These are phyloP conservation scores for Usnea hakonensis DNA, from an alignment of 495 filamentous ascomycete genomes.

Conservation along the genomic window DNA sequence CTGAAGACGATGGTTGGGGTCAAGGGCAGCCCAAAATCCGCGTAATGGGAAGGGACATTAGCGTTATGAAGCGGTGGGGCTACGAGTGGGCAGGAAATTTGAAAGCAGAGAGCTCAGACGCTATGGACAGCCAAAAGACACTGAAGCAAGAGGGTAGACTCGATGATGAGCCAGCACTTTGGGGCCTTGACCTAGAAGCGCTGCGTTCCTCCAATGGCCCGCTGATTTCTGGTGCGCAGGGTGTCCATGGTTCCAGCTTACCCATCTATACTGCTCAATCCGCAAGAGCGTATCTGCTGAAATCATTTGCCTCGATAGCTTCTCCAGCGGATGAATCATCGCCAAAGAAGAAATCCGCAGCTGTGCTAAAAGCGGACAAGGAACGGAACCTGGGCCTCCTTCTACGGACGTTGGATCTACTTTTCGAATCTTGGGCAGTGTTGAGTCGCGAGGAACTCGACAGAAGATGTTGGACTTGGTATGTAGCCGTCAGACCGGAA, in stretches of 20 bases:
- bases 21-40: slow-evolving; percentile 63
- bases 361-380: slow-evolving; percentile 45
- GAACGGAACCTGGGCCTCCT: slow-evolving; percentile 59
- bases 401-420: slow-evolving; percentile 56
- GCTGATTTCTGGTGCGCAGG: slow-evolving; percentile 12
- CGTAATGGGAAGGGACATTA: slow-evolving; percentile 64
- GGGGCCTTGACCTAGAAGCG: slow-evolving; percentile 72
- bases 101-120: slow-evolving; percentile 12
- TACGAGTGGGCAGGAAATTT: slow-evolving; percentile 48
- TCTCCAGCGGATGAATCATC: not conserved
- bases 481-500: slow-evolving; percentile 62
- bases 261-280: slow-evolving; percentile 62
- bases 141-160: slow-evolving; percentile 21
- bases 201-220: slow-evolving; percentile 36
- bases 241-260: slow-evolving; percentile 31
- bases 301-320: slow-evolving; percentile 28
- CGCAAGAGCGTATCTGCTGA: slow-evolving; percentile 38
- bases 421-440: slow-evolving; percentile 63
- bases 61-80: slow-evolving; percentile 66
- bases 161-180: slow-evolving; percentile 52
- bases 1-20: slow-evolving; percentile 65
- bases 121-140: slow-evolving; percentile 27
- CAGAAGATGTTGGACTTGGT: slow-evolving; percentile 71
- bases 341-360: slow-evolving; percentile 23
- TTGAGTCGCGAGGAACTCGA: slow-evolving; percentile 58